phyloP scores from a whole-genome alignment of 2,329 filamentous ascomycete genomes.

The Mariannaea sp. region DNA sequence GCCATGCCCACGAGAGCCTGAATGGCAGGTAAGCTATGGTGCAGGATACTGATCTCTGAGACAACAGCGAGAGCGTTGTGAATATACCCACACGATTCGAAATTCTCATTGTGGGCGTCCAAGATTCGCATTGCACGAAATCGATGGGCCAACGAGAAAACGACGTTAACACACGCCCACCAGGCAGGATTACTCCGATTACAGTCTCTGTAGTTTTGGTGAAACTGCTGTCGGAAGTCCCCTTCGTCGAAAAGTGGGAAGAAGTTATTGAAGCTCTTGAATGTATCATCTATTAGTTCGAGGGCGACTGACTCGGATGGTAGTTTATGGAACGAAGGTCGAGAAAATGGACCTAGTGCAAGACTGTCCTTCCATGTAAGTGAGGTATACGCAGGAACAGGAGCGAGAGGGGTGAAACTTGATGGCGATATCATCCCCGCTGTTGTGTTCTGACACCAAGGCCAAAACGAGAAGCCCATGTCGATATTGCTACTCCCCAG shows the following conservation, averaged over 20 bases:
- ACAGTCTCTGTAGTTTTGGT: slow-evolving; percentile 18
- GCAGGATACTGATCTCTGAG: slow-evolving; percentile 25
- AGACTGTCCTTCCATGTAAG: not conserved
- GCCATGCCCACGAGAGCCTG: slow-evolving; percentile 36
- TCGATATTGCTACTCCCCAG: not conserved
- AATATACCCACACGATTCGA: slow-evolving; percentile 22
- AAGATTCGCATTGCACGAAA: slow-evolving; percentile 30
- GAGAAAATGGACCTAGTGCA: slow-evolving; percentile 14
- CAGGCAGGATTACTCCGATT: slow-evolving; percentile 23
- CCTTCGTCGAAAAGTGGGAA: slow-evolving; percentile 31
- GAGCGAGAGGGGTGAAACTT: not conserved
- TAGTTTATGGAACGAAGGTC: slow-evolving; percentile 14
- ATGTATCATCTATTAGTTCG: slow-evolving; percentile 20
- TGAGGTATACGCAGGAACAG: not conserved
- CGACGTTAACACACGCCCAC: slow-evolving; percentile 36
- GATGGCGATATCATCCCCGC: not conserved
- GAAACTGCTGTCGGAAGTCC: slow-evolving; percentile 20
- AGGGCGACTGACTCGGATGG: slow-evolving; percentile 22
- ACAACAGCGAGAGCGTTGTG: slow-evolving; percentile 31
- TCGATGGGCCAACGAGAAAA: slow-evolving; percentile 28
- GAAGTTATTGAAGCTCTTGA: slow-evolving; percentile 22
- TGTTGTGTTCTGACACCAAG: not conserved
- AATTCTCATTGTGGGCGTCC: slow-evolving; percentile 22
- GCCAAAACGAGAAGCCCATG: not conserved
- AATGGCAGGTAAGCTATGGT: slow-evolving; percentile 25